A percentile compares a stretch with the other conserved stretches of the same genome.
These are phyloP conservation scores for Suillus lakei DNA, from an alignment of 768 basidiomycete species.

Conservation along the genomic window DNA sequence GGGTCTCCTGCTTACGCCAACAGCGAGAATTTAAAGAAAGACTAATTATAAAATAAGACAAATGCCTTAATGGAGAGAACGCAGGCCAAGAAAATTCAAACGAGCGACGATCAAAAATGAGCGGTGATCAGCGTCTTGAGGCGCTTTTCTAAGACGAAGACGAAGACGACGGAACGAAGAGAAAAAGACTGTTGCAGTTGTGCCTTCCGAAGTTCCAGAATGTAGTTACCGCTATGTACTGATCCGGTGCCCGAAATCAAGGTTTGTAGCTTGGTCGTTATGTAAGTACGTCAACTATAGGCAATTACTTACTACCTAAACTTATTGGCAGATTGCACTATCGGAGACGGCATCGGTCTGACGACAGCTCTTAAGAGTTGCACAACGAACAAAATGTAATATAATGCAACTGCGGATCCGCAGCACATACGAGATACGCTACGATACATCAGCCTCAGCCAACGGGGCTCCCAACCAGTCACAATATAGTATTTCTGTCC, in stretches of 20 bases:
- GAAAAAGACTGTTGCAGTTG: slow-evolving; percentile 1
- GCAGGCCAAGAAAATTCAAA: not conserved
- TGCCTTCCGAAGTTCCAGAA: not conserved
- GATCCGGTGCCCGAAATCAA: slow-evolving; percentile 1
- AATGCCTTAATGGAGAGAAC: not conserved
- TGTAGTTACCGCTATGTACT: not conserved
- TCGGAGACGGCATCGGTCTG: too few relatives aligned
- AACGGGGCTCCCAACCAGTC: too few relatives aligned
- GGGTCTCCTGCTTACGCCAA: slow-evolving; percentile 5
- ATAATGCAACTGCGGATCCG: too few relatives aligned
- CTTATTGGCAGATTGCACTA: too few relatives aligned
- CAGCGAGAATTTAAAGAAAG: not conserved
- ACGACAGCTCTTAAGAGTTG: too few relatives aligned
- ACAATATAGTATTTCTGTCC: not conserved
- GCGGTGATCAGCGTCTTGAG: slow-evolving; percentile 1
- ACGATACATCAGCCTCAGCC: too few relatives aligned
- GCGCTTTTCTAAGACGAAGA: not conserved
- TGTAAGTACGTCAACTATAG: not conserved
- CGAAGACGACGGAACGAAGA: not conserved
- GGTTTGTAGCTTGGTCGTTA: not conserved
- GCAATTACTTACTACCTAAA: too few relatives aligned
- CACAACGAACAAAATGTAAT: too few relatives aligned
- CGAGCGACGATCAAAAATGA: slow-evolving; percentile 2
- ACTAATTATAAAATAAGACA: not conserved
- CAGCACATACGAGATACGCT: too few relatives aligned